phyloP scores from a whole-genome alignment of 129 eudicot genomes.

The Pulicaria dysenterica region DNA sequence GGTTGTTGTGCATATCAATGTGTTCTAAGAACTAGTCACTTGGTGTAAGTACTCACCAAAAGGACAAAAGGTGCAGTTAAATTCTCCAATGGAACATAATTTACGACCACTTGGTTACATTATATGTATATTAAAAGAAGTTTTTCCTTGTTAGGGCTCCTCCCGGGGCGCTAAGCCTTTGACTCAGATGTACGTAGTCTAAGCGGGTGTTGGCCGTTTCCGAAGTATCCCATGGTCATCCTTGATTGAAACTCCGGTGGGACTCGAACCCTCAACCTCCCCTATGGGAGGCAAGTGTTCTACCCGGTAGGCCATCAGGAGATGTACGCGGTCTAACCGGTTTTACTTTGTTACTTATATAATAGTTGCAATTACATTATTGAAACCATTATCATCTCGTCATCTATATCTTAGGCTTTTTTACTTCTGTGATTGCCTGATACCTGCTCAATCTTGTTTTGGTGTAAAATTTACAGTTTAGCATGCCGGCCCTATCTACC shows the following conservation, averaged over 20 bases:
- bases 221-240: too few species aligned
- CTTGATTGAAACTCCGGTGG: too few species aligned
- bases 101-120: slow-evolving; percentile 19
- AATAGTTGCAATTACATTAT: neutral
- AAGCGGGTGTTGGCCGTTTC: too few species aligned
- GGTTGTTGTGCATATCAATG: neutral
- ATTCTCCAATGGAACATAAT: neutral
- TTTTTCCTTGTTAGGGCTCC: too few species aligned
- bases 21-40: slow-evolving; percentile 19
- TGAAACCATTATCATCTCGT: neutral
- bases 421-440: neutral
- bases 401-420: neutral
- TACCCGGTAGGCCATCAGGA: too few species aligned
- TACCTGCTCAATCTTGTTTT: slow-evolving; percentile 9
- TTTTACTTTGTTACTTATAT: slow-evolving; percentile 6
- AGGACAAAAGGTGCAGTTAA: slow-evolving; percentile 1
- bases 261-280: too few species aligned
- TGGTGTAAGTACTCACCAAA: neutral
- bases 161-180: too few species aligned
- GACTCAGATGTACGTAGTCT: too few species aligned
- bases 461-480: slow-evolving; percentile 13
- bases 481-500: neutral
- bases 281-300: too few species aligned
- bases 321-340: too few species aligned
- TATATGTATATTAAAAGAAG: neutral